phyloP scores from a whole-genome alignment of 228 moss, liverwort and hornwort species.

The Sphagnum fallax region DNA sequence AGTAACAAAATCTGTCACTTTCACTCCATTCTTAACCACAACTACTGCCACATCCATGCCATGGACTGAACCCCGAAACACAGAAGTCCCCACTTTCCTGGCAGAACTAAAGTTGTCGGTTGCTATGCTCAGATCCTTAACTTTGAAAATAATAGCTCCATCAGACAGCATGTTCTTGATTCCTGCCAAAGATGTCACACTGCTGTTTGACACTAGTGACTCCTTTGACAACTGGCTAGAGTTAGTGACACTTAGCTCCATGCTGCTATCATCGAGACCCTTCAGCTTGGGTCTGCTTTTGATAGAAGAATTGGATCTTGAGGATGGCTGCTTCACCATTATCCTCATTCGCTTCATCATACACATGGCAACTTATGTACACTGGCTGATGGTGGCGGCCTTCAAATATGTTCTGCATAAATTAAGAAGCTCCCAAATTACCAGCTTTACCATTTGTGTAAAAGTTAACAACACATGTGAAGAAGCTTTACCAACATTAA shows the following conservation, averaged over 20 bases:
- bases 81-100: conserved; percentile 56
- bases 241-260: conserved; percentile 28
- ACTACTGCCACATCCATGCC: conserved; percentile 66
- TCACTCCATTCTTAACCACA: conserved; percentile 40
- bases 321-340: conserved; percentile 17
- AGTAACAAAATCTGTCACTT: conserved; percentile 40
- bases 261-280: conserved; percentile 54
- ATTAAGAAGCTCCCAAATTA: background rate
- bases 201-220: conserved; percentile 40
- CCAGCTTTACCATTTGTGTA: background rate
- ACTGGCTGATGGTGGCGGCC: conserved; percentile 2
- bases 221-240: conserved; percentile 40
- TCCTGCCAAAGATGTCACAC: conserved; percentile 41
- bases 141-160: conserved; percentile 71
- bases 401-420: conserved; percentile 13
- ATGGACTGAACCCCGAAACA: conserved; percentile 55
- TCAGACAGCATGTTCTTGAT: conserved; percentile 74
- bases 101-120: conserved; percentile 63
- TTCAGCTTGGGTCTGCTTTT: conserved; percentile 17
- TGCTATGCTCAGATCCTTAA: conserved; percentile 71
- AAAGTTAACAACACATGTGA: no score
- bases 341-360: conserved; percentile 59
- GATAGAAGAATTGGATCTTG: conserved; percentile 6
- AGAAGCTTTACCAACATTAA: background rate
- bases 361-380: conserved; percentile 43